Base-by-base conservation (phyloP, 768 basidiomycete genomes). In the Termitomyces sp. region DNA sequence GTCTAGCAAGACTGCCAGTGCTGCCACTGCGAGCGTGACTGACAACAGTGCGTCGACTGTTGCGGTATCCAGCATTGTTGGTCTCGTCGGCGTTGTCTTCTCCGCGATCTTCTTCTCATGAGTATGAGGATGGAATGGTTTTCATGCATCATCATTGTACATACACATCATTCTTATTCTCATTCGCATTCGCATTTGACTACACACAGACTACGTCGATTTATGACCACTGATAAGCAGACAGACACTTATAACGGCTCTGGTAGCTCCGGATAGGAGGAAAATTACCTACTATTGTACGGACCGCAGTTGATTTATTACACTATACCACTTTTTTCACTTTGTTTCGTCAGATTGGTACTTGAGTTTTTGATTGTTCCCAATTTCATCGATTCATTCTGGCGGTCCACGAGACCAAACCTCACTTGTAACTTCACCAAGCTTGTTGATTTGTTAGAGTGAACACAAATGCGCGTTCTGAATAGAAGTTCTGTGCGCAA, bases 41-140 rank as follows among this genome's bases (percentile, higher is more conserved):
- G 54, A 54, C n/a, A 64, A 52, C 41, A 62, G 56, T 48, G 62
- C 61, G 10, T 49, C 58, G 33, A 55, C 53, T 11, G 1, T 62
- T 3, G 61, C 55, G 4, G 63, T 52, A 1, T 56, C 60, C n/a
- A 54, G 61, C 36, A 6, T 66, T 13, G 52, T 64, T 33, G 56
- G 58, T 11, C 20, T 64, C 14, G n/a, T 61, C 10, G 65, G 65
- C 30, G 63, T 66, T 28, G 63, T 59, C 40, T 64, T 66, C 48
- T 64, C 65, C 1, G 63, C 60, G 14, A 52, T 64, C 41, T 60
- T 61, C 58, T 62, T 66, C 53, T 62, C 65, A 32, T 66, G 41
- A 60, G 20, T 32, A 41, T 38, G 48, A 26, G 58, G 58, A 50
- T 48, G n/a, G 43, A 52, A 30, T 52, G 6, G 43, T 28, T 51